Evolutionary conservation across 768 basidiomycete species (phyloP).

Genomic region (Albatrellus ellisii): DNA sequence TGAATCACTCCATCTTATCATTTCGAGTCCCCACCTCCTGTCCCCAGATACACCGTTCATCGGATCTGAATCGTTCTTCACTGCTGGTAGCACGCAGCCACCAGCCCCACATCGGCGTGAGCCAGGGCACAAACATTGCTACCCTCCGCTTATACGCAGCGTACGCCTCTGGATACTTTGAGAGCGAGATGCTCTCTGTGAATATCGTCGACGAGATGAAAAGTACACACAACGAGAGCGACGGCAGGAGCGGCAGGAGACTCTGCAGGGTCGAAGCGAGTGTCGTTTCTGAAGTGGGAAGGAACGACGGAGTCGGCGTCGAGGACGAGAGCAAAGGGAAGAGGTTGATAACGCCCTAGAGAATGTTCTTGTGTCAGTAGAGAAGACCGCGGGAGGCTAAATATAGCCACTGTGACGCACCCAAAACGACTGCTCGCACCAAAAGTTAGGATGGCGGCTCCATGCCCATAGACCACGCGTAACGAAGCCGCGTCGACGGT

Average conservation of each 20-base stretch:
- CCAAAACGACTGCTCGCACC: constrained; percentile 85
- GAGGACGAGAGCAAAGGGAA: constrained; percentile 46
- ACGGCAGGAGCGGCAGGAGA: constrained; percentile 34
- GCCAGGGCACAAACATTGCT: constrained; percentile 55
- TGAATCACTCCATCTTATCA: neutral
- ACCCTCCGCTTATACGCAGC: constrained; percentile 63
- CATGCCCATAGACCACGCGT: constrained; percentile 81
- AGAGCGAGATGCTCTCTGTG: constrained; percentile 66
- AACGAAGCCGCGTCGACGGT: constrained; percentile 70
- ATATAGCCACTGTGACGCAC: constrained; percentile 33
- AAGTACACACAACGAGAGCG: constrained; percentile 48
- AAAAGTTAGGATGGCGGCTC: constrained; percentile 85
- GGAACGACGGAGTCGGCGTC: constrained; percentile 7
- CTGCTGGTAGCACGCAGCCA: neutral
- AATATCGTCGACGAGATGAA: constrained; percentile 70
- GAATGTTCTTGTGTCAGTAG: neutral
- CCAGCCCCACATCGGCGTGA: neutral
- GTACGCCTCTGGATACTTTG: constrained; percentile 67
- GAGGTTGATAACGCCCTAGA: constrained; percentile 53
- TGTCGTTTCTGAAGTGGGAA: constrained; percentile 14
- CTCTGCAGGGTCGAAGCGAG: constrained; percentile 16
- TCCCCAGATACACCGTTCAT: neutral
- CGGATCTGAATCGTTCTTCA: neutral
- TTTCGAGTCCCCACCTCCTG: neutral
- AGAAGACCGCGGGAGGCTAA: neutral